These are phyloP conservation scores for Xanthoconium purpureum DNA, from an alignment of 768 basidiomycete genomes.

Conservation along the genomic window DNA sequence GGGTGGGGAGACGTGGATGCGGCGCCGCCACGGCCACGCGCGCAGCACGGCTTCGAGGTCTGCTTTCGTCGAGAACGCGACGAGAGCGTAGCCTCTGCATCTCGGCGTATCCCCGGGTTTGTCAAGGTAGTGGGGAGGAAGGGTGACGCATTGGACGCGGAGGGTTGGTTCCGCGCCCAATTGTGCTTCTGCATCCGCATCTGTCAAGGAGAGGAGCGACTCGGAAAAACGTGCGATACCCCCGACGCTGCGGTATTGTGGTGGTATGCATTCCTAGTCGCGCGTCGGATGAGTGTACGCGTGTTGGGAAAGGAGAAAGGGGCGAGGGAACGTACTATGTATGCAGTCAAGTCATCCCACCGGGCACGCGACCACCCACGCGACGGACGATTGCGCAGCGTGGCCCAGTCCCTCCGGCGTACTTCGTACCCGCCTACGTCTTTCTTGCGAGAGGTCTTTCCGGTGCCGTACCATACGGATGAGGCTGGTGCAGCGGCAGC, in stretches of 20 bases:
- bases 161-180: neutral
- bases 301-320: too few species aligned
- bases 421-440: conserved; percentile 62
- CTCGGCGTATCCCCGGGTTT: conserved; percentile 49
- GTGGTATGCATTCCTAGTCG: conserved; percentile 68
- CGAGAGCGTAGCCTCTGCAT: conserved; percentile 75
- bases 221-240: conserved; percentile 46
- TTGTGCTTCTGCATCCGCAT: neutral
- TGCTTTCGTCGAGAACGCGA: conserved; percentile 46
- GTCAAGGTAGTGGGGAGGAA: conserved; percentile 67
- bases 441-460: conserved; percentile 27
- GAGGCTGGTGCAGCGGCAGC: conserved; percentile 31
- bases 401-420: conserved; percentile 48
- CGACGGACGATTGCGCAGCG: conserved; percentile 16
- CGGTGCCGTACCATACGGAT: conserved; percentile 37
- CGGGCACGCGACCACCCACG: conserved; percentile 37
- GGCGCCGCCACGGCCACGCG: conserved; percentile 55
- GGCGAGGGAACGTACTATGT: conserved; percentile 46
- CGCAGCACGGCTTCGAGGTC: conserved; percentile 43
- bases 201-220: conserved; percentile 28
- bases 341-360: conserved; percentile 66
- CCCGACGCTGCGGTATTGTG: conserved; percentile 48
- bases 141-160: conserved; percentile 49
- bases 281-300: neutral
- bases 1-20: neutral